Conservation (phyloP, 352 stramenopile genomes). For the Globisporangium irregulare region DNA sequence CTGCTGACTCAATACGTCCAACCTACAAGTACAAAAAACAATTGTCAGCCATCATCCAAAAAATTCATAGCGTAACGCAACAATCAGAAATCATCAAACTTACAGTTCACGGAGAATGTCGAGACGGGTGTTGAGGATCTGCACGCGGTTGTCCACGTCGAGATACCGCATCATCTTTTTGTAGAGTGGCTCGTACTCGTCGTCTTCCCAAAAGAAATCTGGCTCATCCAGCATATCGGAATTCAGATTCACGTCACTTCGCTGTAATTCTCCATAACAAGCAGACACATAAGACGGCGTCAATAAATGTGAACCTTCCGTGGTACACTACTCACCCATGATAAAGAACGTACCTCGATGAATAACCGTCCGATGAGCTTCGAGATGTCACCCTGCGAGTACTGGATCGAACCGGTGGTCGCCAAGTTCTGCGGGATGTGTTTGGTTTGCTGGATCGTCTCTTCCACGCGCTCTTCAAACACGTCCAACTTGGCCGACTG, state of each 20-base stretch:
- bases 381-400: conserved; percentile 89
- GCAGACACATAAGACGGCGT: conserved; percentile 17
- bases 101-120: conserved; percentile 92
- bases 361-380: conserved; percentile 90
- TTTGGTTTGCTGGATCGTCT: conserved; percentile 85
- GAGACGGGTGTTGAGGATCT: conserved; percentile 93
- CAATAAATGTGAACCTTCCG: not conserved
- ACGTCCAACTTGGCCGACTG: conserved; percentile 93
- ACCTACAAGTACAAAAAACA: conserved; percentile 25
- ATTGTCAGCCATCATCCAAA: not conserved
- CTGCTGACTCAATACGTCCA: conserved; percentile 92
- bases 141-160: conserved; percentile 89
- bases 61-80: conserved; percentile 1
- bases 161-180: conserved; percentile 91
- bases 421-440: conserved; percentile 89
- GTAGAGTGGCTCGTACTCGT: conserved; percentile 92
- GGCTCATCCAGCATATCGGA: conserved; percentile 94
- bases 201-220: conserved; percentile 94
- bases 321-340: not conserved
- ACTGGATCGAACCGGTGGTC: conserved; percentile 85
- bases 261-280: conserved; percentile 26
- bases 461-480: conserved; percentile 89
- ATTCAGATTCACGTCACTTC: conserved; percentile 93
- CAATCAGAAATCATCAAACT: conserved; percentile 18
- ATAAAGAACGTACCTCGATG: conserved; percentile 52